A percentile compares a stretch with the other conserved stretches of the same genome.
These are phyloP conservation scores for Cytospora schulzeri DNA, from an alignment of 2,329 filamentous ascomycete genomes.

Conservation along the genomic window DNA sequence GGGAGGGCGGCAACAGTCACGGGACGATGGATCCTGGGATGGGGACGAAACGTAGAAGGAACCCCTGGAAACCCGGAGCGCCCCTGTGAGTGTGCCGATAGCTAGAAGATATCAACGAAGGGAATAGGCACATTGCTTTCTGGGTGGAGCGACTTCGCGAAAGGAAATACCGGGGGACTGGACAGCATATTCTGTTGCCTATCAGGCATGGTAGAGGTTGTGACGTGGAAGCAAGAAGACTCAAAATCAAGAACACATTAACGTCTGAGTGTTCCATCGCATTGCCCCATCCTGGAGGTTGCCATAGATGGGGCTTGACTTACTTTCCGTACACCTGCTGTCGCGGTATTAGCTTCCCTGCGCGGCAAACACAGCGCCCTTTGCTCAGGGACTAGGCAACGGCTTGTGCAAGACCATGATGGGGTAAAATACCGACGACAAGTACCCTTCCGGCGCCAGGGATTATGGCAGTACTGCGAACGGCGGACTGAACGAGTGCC, in stretches of 20 bases:
- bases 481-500: neutral
- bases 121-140: neutral
- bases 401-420: constrained; percentile 9
- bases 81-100: neutral
- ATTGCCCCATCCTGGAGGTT: constrained; percentile 6
- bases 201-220: neutral
- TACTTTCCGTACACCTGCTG: constrained; percentile 1
- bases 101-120: neutral
- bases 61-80: constrained; percentile 12
- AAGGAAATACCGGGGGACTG: neutral
- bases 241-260: neutral
- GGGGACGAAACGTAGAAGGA: constrained; percentile 6
- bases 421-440: too few species aligned
- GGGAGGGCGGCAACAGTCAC: constrained; percentile 3
- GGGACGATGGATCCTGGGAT: constrained; percentile 14
- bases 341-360: constrained; percentile 6
- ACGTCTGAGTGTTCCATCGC: neutral
- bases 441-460: neutral
- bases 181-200: neutral
- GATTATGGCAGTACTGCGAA: constrained; percentile 1
- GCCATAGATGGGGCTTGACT: constrained; percentile 3
- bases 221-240: neutral
- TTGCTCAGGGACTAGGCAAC: constrained; percentile 2
- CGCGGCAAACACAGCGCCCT: neutral
- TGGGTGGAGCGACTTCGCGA: neutral